A percentile compares a stretch with the other conserved stretches of the same genome.
These are phyloP conservation scores for Colletotrichum somersetense DNA, from an alignment of 2,329 filamentous ascomycete genomes.

Conservation along the genomic window DNA sequence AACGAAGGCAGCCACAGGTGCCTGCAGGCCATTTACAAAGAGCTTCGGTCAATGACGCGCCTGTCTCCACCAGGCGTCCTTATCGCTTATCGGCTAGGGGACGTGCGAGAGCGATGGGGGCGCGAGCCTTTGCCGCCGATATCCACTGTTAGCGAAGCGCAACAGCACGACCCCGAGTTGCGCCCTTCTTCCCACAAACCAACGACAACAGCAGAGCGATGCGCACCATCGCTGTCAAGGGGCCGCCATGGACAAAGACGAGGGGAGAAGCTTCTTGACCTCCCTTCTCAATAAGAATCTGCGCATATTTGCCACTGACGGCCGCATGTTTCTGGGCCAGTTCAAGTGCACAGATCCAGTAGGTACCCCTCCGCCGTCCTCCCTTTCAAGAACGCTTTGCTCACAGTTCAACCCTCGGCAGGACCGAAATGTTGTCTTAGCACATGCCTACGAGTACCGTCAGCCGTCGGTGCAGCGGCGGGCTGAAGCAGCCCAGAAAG, in stretches of 20 bases:
- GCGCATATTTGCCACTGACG: constrained; percentile 83
- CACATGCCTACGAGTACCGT: constrained; percentile 90
- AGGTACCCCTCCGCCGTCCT: constrained; percentile 8
- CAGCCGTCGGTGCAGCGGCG: constrained; percentile 70
- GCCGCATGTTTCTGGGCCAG: constrained; percentile 87
- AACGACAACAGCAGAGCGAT: constrained; percentile 11
- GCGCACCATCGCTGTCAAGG: constrained; percentile 12
- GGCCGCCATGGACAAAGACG: constrained; percentile 60
- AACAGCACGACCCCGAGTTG: neutral
- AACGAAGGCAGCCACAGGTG: constrained; percentile 13
- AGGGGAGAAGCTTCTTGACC: constrained; percentile 68
- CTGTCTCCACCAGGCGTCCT: constrained; percentile 22
- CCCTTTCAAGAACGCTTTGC: constrained; percentile 11
- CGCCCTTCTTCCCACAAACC: constrained; percentile 1
- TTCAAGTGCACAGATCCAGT: constrained; percentile 95
- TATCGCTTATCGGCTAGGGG: constrained; percentile 28
- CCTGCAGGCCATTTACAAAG: constrained; percentile 24
- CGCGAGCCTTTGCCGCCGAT: neutral
- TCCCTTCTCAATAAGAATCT: constrained; percentile 83
- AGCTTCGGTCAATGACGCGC: constrained; percentile 37
- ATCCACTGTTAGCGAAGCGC: neutral
- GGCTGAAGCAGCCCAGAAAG: constrained; percentile 52
- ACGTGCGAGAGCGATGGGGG: constrained; percentile 6
- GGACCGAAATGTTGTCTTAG: constrained; percentile 91
- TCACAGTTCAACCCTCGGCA: constrained; percentile 53